A percentile compares a stretch with the other conserved stretches of the same genome.
These are phyloP conservation scores for Penicillium paradoxum DNA, from an alignment of 495 filamentous ascomycete genomes.

Conservation along the genomic window DNA sequence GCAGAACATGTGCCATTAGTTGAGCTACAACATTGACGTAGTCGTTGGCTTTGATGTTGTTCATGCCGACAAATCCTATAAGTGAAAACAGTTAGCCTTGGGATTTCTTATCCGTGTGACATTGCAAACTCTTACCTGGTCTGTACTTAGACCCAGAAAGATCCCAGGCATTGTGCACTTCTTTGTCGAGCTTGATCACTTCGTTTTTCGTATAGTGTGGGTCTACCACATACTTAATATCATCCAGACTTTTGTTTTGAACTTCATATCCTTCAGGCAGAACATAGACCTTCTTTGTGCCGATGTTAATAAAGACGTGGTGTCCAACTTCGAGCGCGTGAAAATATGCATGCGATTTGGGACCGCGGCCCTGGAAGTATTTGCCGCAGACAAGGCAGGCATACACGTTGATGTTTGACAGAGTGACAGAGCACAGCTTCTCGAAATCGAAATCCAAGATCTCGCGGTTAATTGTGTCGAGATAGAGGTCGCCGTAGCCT, in stretches of 20 bases:
- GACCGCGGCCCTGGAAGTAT: constrained; percentile 93
- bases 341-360: constrained; percentile 94
- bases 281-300: constrained; percentile 91
- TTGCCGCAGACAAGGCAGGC: constrained; percentile 96
- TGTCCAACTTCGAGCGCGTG: constrained; percentile 92
- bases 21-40: constrained; percentile 98
- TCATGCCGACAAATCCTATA: constrained; percentile 90
- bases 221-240: constrained; percentile 98
- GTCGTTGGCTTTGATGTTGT: constrained; percentile 99
- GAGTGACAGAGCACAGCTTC: constrained; percentile 89
- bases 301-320: constrained; percentile 97
- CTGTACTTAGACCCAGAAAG: constrained; percentile 76
- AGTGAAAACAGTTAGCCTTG: constrained; percentile 10
- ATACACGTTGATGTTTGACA: constrained; percentile 98
- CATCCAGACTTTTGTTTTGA: constrained; percentile 88
- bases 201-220: constrained; percentile 77
- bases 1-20: constrained; percentile 81
- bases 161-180: constrained; percentile 70
- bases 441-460: constrained; percentile 96
- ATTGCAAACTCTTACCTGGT: constrained; percentile 50
- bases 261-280: constrained; percentile 97
- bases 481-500: constrained; percentile 93
- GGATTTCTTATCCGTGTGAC: background rate
- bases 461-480: constrained; percentile 89
- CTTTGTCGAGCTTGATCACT: constrained; percentile 74